Base-by-base conservation (phyloP, 2,329 filamentous ascomycete genomes). In the Orbilia blumenaviensis region DNA sequence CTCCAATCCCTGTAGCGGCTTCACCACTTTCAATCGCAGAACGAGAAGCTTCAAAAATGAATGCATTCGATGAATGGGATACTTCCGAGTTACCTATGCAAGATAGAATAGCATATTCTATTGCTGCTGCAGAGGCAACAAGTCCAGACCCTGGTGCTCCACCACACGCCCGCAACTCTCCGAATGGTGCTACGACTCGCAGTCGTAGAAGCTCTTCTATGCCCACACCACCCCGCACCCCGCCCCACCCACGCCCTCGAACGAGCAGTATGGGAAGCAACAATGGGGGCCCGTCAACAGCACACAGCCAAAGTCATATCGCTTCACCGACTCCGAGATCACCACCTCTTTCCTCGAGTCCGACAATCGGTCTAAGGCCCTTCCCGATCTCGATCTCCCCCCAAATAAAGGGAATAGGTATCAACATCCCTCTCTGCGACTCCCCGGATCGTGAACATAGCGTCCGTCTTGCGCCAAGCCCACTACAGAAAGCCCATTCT, bases 391-490 rank as follows among this genome's bases (percentile, higher is more conserved):
- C 50, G 12, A 38, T 54, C 8, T 16, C 64, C 1, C 32, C 56
- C 3, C 41, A 76, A 41, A 46, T 71, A 21, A 71, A 63, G n/a
- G 34, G 61, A 6, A 46, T 76, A 41, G 72, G 72, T n/a, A 67
- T 75, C 56, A 75, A 75, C n/a, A 75, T 76, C 29, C 72, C 72
- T 2, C 66, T 76, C 21, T 76, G 72, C 32, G 72, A 76, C 41
- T 76, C 72, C 16, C 72, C 72, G 12, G 72, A 76, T 12, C 66
- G 72, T 23, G 72, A 76, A 36, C 25, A 56, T 50, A 68, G 64
- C 25, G 72, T 69, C 25, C 64, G 48, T 7, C 63, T 56, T 1
- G 46, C 63, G 7, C 50, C 21, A 18, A 66, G 58, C 23, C 72
- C 56, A 14, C 27, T 60, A 36, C 72, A 72, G n/a, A 52, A 38